phyloP scores from a whole-genome alignment of 805 yeast genomes.

The Lipomyces orientalis region DNA sequence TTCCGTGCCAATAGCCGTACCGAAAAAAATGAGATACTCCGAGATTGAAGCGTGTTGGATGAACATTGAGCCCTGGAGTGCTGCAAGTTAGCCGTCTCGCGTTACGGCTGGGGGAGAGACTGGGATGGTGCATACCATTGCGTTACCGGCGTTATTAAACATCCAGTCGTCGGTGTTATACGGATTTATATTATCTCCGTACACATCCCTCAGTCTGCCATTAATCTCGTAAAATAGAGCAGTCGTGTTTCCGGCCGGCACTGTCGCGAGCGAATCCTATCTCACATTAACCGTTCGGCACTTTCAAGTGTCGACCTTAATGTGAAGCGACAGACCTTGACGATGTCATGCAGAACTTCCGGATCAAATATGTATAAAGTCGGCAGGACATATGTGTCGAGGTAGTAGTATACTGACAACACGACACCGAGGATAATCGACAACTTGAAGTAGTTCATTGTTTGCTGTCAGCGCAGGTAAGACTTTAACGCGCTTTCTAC shows the following conservation, averaged over 20 bases:
- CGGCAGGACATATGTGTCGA: constrained; percentile 71
- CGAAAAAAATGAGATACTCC: constrained; percentile 92
- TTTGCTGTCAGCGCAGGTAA: not conserved
- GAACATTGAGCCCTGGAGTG: constrained; percentile 67
- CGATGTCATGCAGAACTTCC: constrained; percentile 61
- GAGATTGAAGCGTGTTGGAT: constrained; percentile 92
- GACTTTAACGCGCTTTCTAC: not conserved
- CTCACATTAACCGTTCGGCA: not conserved
- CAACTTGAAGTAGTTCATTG: constrained; percentile 17
- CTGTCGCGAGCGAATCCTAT: constrained; percentile 45
- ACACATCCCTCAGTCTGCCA: constrained; percentile 60
- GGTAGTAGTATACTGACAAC: constrained; percentile 20
- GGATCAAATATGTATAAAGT: constrained; percentile 72
- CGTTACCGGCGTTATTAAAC: constrained; percentile 97
- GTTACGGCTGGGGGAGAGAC: no score
- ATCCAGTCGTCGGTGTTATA: constrained; percentile 86
- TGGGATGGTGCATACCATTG: constrained; percentile 60
- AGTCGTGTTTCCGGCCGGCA: constrained; percentile 54
- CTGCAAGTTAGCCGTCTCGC: not conserved
- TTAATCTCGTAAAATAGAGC: constrained; percentile 68
- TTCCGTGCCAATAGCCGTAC: constrained; percentile 91
- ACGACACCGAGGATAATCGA: constrained; percentile 26
- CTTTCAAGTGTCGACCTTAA: not conserved
- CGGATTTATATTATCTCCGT: constrained; percentile 77
- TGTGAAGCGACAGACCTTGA: constrained; percentile 38